These are phyloP conservation scores for Ilex asprella DNA, from an alignment of 257 asterid species.

Conservation along the genomic window DNA sequence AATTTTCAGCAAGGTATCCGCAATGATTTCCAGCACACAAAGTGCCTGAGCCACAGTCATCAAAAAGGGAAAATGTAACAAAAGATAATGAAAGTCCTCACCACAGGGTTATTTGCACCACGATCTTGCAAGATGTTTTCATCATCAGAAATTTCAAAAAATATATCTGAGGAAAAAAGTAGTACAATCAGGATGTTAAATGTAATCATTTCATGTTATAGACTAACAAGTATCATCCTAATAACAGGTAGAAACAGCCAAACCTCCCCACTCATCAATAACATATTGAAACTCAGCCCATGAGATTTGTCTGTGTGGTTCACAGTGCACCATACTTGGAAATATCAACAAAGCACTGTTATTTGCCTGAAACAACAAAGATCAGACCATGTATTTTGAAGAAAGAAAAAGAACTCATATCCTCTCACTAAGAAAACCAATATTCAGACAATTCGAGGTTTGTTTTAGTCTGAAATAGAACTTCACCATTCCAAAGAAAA, in stretches of 20 bases:
- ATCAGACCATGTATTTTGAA: conserved; percentile 12
- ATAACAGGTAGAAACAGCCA: conserved; percentile 11
- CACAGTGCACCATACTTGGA: conserved; percentile 57
- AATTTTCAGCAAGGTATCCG: too few species aligned
- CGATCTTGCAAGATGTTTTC: conserved; percentile 61
- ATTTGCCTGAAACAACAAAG: conserved; percentile 42
- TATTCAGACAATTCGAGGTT: background rate
- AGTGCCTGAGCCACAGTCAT: background rate
- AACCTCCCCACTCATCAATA: conserved; percentile 75
- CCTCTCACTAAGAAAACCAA: conserved; percentile 3
- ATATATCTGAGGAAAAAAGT: conserved; percentile 45
- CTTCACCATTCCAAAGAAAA: conserved; percentile 5
- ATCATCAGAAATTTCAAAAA: conserved; percentile 55
- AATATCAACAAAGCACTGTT: conserved; percentile 49
- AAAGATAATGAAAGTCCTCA: conserved; percentile 30
- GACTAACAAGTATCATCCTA: conserved; percentile 1
- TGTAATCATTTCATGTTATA: background rate
- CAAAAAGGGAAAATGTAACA: conserved; percentile 1
- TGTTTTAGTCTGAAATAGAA: background rate
- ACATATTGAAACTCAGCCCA: conserved; percentile 70
- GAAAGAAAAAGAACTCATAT: background rate
- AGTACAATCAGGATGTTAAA: background rate
- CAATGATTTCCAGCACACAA: background rate
- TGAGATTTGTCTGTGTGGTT: conserved; percentile 66
- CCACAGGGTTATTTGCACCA: conserved; percentile 75